Evolutionary conservation across 208 protist species (phyloP), one percentile per base, ranked within the genome.

Genomic region (Leishmania martiniquensis): DNA sequence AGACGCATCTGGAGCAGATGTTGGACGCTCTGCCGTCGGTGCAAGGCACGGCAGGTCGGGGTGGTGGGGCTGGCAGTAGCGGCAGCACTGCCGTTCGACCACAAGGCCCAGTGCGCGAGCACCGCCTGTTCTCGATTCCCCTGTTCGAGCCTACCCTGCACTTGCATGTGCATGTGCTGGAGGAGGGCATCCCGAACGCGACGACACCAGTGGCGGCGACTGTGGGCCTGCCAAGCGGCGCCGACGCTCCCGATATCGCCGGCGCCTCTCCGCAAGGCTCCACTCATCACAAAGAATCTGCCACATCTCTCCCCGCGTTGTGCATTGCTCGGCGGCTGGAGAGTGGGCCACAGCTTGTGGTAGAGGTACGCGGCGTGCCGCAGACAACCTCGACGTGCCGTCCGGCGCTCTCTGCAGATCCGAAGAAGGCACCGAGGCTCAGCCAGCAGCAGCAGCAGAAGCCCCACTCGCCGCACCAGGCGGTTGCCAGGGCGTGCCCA

Each of bases 61-160:
- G 83, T 42, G 78, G 83, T 68, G 70, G 70, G 52, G 34, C 22
- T 60, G 76, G 44, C 76, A 59, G 76, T 77, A 45, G 72, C 72
- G 55, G 75, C 54, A 45, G 54, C 29, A 47, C 42, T 20, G 42
- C 29, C 65, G 32, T 57, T n/a, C 67, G 74, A 20, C 59, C 73
- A 34, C 68, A 52, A 15, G 81, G 70, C 1, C 62, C 76, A 68
- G 29, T 78, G 71, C 83, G 83, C 69, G 90, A 94, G 68, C 84
- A 87, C 44, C 87, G 90, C 39, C 79, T 96, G 37, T 91, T 96
- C 37, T 77, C 90, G n/a, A 93, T 96, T 67, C 92, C 92, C 47
- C 75, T 96, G 39, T 66, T 80, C 32, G 92, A 94, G 76, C 83
- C 90, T 0, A 85, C 93, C 32, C 81, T 96, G 52, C 76, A 76